These are phyloP conservation scores for Candolleomyces efflorescens DNA, from an alignment of 768 basidiomycete genomes.

Conservation along the genomic window DNA sequence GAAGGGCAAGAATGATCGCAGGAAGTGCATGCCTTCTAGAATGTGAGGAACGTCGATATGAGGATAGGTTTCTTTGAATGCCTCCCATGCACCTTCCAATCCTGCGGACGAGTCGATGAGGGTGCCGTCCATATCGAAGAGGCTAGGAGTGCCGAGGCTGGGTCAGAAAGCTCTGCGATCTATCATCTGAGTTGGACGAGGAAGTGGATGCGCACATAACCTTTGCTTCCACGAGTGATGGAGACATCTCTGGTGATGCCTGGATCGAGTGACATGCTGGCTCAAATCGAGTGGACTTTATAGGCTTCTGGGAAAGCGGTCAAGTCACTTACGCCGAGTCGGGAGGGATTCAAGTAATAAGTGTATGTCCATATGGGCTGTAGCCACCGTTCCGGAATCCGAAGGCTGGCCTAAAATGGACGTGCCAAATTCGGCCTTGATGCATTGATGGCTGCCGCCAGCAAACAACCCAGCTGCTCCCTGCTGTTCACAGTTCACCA, in stretches of 20 bases:
- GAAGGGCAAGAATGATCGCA: background rate
- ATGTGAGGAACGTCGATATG: constrained; percentile 57
- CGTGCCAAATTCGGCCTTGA: no score
- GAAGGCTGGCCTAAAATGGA: no score
- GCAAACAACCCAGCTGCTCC: no score
- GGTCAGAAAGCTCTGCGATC: background rate
- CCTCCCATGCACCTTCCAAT: constrained; percentile 77
- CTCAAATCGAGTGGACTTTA: background rate
- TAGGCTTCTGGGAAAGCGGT: background rate
- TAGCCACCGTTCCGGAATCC: no score
- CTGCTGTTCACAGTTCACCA: no score
- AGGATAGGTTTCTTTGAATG: constrained; percentile 69
- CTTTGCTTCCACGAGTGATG: background rate
- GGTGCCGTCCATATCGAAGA: constrained; percentile 84
- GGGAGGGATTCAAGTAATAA: no score
- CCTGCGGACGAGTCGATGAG: constrained; percentile 79
- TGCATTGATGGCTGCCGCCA: no score
- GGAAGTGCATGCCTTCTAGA: constrained; percentile 28
- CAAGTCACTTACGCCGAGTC: no score
- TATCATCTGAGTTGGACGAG: background rate
- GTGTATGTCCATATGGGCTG: no score
- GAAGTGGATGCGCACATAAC: background rate
- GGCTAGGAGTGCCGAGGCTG: constrained; percentile 27
- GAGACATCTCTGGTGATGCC: background rate
- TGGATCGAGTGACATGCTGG: background rate